Percentiles rank a stretch among this genome's conserved stretches.
Evolutionary conservation across 2,329 filamentous ascomycete species (phyloP).

Genomic region (Cytospora piceae): DNA sequence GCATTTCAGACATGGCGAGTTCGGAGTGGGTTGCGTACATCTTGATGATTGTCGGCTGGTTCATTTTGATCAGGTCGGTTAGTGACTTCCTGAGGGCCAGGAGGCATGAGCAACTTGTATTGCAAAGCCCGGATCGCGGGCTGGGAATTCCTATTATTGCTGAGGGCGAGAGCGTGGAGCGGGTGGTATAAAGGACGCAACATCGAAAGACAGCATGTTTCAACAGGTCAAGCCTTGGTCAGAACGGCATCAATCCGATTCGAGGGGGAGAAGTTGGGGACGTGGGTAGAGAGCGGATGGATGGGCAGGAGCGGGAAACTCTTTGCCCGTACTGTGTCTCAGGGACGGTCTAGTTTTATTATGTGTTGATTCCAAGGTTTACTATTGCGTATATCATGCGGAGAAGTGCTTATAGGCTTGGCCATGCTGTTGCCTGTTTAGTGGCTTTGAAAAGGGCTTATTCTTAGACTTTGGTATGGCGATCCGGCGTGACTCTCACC

Average conservation of each 20-base stretch:
- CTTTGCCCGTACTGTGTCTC: neutral
- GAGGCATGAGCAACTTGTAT: constrained; percentile 87
- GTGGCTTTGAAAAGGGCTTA: neutral
- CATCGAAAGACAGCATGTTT: neutral
- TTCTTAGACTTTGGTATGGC: constrained; percentile 2
- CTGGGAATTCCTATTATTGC: constrained; percentile 85
- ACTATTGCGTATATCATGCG: constrained; percentile 4
- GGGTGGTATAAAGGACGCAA: constrained; percentile 61
- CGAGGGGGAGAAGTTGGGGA: neutral
- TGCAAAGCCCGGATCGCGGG: constrained; percentile 90
- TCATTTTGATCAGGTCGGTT: constrained; percentile 91
- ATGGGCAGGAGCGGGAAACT: neutral
- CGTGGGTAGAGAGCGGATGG: neutral
- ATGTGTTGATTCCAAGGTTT: neutral
- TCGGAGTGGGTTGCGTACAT: constrained; percentile 90
- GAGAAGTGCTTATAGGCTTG: neutral
- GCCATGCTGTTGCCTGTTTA: neutral
- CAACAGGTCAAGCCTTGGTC: neutral
- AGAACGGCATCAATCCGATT: neutral
- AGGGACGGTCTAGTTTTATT: neutral
- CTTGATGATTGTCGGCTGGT: constrained; percentile 98
- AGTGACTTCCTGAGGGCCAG: constrained; percentile 87
- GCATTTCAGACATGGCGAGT: constrained; percentile 64
- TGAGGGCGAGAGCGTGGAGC: constrained; percentile 78
- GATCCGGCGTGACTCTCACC: neutral